A percentile compares a stretch with the other conserved stretches of the same genome.
These are phyloP conservation scores for Alternaria solani DNA, from an alignment of 2,329 filamentous ascomycete species.

Conservation along the genomic window DNA sequence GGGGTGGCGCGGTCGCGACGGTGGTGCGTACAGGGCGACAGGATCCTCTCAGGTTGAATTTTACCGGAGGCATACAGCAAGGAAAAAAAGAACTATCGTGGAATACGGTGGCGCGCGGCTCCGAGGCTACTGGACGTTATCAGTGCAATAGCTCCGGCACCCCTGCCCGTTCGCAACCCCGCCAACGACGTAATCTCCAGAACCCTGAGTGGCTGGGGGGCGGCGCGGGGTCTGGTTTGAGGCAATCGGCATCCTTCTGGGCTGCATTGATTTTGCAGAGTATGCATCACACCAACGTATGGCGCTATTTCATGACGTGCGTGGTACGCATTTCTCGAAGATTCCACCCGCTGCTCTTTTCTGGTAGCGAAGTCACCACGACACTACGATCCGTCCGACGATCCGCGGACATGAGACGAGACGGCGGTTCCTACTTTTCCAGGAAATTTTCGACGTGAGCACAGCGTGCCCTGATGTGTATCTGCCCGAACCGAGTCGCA, in stretches of 20 bases:
- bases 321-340: background rate
- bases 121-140: conserved; percentile 17
- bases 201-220: conserved; percentile 13
- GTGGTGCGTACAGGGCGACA: conserved; percentile 28
- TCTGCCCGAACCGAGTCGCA: background rate
- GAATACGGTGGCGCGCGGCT: conserved; percentile 6
- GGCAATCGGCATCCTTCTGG: conserved; percentile 7
- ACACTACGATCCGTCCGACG: background rate
- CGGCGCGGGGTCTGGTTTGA: background rate
- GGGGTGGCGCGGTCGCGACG: conserved; percentile 12
- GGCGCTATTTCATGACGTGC: background rate
- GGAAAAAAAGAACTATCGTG: background rate
- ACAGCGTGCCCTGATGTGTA: background rate
- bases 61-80: conserved; percentile 41
- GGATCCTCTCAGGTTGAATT: conserved; percentile 38
- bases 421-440: background rate
- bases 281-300: background rate
- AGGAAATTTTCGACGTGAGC: background rate
- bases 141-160: conserved; percentile 9
- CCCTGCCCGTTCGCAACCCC: conserved; percentile 16
- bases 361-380: background rate
- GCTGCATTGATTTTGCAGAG: conserved; percentile 10
- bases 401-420: background rate
- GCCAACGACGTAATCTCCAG: conserved; percentile 24
- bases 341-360: background rate